Percentiles rank a stretch among this genome's conserved stretches.
These are phyloP conservation scores for Naematelia aurantialba DNA, from an alignment of 768 basidiomycete genomes.

Conservation along the genomic window DNA sequence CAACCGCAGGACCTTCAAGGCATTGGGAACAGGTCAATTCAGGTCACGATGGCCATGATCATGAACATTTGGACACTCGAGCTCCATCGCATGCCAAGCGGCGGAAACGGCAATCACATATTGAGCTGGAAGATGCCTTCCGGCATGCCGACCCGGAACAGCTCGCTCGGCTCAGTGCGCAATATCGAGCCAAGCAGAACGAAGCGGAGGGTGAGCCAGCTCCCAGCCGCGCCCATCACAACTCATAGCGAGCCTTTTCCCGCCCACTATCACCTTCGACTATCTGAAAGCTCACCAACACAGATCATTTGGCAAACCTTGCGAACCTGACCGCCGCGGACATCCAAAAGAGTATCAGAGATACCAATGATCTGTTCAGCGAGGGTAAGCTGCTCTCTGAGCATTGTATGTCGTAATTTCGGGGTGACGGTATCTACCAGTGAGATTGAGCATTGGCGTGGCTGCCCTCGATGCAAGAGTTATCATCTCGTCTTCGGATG, in stretches of 20 bases:
- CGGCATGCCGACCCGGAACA: conserved; percentile 18
- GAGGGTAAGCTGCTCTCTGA: conserved; percentile 7
- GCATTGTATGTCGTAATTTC: no score
- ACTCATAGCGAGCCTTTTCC: no score
- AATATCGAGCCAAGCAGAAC: conserved; percentile 28
- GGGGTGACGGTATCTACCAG: conserved; percentile 11
- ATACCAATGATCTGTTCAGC: conserved; percentile 21
- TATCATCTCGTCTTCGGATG: conserved; percentile 69
- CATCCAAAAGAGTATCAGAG: conserved; percentile 9
- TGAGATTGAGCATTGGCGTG: conserved; percentile 67
- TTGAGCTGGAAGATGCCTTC: conserved; percentile 26
- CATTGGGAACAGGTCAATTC: not conserved
- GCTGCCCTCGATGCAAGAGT: conserved; percentile 85
- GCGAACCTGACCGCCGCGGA: conserved; percentile 21
- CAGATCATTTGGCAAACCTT: conserved; percentile 18
- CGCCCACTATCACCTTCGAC: no score
- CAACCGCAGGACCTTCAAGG: not conserved
- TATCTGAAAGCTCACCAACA: no score
- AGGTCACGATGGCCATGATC: no score
- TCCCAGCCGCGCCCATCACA: no score
- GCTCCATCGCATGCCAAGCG: not conserved
- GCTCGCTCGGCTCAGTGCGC: conserved; percentile 19
- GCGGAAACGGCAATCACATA: not conserved
- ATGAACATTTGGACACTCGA: no score
- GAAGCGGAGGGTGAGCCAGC: conserved; percentile 32